Conservation (phyloP, 805 yeast species). For the Ogataea philodendri region DNA sequence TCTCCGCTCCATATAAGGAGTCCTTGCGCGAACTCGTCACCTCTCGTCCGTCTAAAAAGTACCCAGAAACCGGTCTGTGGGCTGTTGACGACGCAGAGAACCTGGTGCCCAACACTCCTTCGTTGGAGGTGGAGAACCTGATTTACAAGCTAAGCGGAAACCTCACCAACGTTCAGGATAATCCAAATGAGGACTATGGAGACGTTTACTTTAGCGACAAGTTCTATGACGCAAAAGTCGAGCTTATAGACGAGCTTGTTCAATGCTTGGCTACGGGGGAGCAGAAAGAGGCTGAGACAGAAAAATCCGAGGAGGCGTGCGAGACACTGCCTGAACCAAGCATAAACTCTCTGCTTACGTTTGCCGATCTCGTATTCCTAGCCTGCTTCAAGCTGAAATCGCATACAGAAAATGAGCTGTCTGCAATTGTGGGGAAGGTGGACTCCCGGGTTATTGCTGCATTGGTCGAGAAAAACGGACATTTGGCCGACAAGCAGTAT, state of each 20-base stretch:
- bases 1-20: slow-evolving; percentile 10
- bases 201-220: slow-evolving; percentile 26
- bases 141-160: slow-evolving; percentile 21
- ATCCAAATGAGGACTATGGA: slow-evolving; percentile 26
- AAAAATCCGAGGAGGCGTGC: background rate
- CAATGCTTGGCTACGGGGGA: slow-evolving; percentile 1
- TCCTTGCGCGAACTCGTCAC: slow-evolving; percentile 12
- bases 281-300: background rate
- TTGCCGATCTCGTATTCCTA: slow-evolving; percentile 21
- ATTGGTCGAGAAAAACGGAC: slow-evolving; percentile 8
- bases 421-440: background rate
- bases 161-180: slow-evolving; percentile 14
- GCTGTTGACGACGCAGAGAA: slow-evolving; percentile 6
- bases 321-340: background rate
- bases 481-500: slow-evolving; percentile 11
- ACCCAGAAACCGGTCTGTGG: slow-evolving; percentile 27
- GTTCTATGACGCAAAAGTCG: slow-evolving; percentile 17
- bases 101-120: slow-evolving; percentile 23
- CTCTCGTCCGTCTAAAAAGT: slow-evolving; percentile 12
- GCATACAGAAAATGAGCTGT: slow-evolving; percentile 10
- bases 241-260: slow-evolving; percentile 18
- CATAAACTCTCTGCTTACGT: slow-evolving; percentile 11
- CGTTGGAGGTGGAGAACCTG: slow-evolving; percentile 24
- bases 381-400: slow-evolving; percentile 16
- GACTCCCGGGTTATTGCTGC: slow-evolving; percentile 1